These are phyloP conservation scores for Daldinia vernicosa DNA, from an alignment of 495 filamentous ascomycete genomes.

Conservation along the genomic window DNA sequence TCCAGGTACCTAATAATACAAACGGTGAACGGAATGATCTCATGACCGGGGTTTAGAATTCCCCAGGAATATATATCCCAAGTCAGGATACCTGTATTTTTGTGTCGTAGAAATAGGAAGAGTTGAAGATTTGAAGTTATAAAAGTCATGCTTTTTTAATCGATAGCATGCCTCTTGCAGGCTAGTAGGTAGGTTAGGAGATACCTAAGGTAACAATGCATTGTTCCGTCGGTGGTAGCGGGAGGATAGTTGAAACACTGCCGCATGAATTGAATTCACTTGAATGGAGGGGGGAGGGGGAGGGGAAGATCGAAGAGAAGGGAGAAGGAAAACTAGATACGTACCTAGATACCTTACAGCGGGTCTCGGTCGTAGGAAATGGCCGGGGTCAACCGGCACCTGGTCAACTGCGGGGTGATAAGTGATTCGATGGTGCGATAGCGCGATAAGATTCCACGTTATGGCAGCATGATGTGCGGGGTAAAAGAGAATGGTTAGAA, in stretches of 20 bases:
- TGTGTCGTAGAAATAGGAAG: neutral
- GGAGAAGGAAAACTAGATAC: neutral
- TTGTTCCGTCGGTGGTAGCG: neutral
- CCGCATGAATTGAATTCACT: neutral
- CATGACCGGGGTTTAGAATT: neutral
- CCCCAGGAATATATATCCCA: neutral
- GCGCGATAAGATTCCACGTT: conserved; percentile 30
- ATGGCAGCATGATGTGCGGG: conserved; percentile 26
- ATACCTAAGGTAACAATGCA: conserved; percentile 4
- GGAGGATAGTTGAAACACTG: neutral
- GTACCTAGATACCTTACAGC: neutral
- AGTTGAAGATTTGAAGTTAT: neutral
- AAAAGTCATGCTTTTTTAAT: conserved; percentile 1
- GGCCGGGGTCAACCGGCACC: conserved; percentile 2
- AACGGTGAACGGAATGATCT: neutral
- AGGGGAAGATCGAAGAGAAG: neutral
- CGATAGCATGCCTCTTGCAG: neutral
- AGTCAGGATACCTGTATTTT: too few relatives aligned
- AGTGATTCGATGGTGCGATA: conserved; percentile 12
- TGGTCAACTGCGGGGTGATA: conserved; percentile 35
- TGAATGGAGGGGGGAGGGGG: neutral
- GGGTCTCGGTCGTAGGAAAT: conserved; percentile 8
- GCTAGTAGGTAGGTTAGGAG: neutral
- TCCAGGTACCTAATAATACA: neutral
- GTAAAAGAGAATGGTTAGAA: conserved; percentile 19